phyloP scores from a whole-genome alignment of 352 stramenopile species.

The Globisporangium orthogonon region DNA sequence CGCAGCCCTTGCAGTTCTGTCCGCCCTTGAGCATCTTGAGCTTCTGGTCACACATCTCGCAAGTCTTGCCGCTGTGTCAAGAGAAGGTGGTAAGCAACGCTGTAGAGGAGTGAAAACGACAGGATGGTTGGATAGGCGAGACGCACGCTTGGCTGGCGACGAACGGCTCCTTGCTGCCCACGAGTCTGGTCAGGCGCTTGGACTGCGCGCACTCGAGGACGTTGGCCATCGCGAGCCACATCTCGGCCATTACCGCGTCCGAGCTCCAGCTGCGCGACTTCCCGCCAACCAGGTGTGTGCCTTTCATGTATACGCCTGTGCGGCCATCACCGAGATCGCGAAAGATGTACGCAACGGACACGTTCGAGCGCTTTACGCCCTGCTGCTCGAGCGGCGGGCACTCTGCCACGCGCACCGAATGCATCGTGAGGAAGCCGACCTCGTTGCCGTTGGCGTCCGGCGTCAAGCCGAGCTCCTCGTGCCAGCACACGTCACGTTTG shows the following conservation, averaged over 20 bases:
- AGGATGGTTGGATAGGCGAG: neutral
- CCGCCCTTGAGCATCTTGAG: conserved; percentile 39
- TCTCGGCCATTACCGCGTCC: conserved; percentile 43
- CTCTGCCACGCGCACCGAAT: conserved; percentile 40
- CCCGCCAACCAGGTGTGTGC: conserved; percentile 40
- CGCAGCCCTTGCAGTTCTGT: conserved; percentile 60
- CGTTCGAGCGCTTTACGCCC: conserved; percentile 39
- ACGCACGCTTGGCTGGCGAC: conserved; percentile 38
- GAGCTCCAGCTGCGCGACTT: conserved; percentile 54
- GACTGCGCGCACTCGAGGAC: conserved; percentile 50
- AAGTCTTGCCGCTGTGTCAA: conserved; percentile 28
- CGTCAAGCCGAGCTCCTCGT: conserved; percentile 54
- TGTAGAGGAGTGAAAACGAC: too few relatives aligned
- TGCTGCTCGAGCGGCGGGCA: conserved; percentile 56
- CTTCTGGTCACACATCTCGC: conserved; percentile 57
- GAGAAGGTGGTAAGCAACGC: neutral
- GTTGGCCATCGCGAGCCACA: conserved; percentile 53
- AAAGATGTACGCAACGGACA: conserved; percentile 64
- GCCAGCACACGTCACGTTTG: conserved; percentile 62
- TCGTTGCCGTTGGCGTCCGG: conserved; percentile 38
- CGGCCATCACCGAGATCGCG: conserved; percentile 35
- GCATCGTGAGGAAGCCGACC: conserved; percentile 56
- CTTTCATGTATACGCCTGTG: conserved; percentile 61
- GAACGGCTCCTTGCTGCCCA: conserved; percentile 45
- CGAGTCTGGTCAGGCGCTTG: conserved; percentile 48